Conservation (phyloP, 2,329 filamentous ascomycete species). For the Colletotrichum liaoningense region DNA sequence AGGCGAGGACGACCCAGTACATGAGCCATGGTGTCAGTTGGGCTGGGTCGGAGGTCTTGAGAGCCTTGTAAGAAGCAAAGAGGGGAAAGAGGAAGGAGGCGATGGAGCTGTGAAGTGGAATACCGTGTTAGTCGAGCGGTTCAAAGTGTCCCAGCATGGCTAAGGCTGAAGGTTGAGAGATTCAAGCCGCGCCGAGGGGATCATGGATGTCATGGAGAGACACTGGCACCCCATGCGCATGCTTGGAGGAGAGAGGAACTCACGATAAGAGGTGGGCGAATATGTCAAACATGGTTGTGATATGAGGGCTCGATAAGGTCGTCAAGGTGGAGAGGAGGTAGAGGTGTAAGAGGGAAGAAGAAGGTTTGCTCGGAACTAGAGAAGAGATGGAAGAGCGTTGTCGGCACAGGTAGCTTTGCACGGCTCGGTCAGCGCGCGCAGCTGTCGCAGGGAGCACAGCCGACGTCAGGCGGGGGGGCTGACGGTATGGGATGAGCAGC, state of each 20-base stretch:
- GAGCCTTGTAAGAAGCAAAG: constrained; percentile 97
- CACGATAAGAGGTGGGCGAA: constrained; percentile 83
- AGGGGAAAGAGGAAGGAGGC: constrained; percentile 93
- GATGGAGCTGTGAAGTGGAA: constrained; percentile 70
- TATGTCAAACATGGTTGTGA: constrained; percentile 76
- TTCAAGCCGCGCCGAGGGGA: not conserved
- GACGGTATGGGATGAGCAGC: not conserved
- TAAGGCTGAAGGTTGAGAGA: not conserved
- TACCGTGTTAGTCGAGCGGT: constrained; percentile 10
- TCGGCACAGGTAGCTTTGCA: constrained; percentile 18
- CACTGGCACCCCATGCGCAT: not conserved
- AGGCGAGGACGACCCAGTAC: constrained; percentile 96
- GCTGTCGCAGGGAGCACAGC: constrained; percentile 17
- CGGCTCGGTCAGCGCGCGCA: constrained; percentile 25
- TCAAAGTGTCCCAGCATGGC: not conserved
- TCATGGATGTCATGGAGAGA: not conserved
- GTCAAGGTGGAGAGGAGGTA: constrained; percentile 2
- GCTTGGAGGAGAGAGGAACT: constrained; percentile 49
- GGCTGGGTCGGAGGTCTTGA: constrained; percentile 90
- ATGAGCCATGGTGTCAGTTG: constrained; percentile 97
- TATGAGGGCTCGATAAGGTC: constrained; percentile 10
- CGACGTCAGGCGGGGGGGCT: constrained; percentile 20
- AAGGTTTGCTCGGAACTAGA: constrained; percentile 6
- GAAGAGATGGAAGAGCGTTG: constrained; percentile 3
- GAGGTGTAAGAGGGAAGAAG: constrained; percentile 13